Base-by-base conservation (phyloP, 768 basidiomycete species). In the Ramaria rubella region DNA sequence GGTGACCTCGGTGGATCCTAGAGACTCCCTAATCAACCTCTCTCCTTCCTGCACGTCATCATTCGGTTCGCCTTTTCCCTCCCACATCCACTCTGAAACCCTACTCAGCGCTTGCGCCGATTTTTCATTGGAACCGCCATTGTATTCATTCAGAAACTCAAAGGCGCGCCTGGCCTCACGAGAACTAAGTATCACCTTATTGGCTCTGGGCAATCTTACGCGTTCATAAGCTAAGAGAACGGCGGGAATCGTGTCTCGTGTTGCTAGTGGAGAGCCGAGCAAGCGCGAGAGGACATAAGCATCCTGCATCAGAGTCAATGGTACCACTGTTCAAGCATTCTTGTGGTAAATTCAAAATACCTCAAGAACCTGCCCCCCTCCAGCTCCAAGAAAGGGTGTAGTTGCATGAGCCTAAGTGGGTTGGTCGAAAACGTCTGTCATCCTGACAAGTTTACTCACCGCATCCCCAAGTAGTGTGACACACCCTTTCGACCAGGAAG, bases 21-120 rank as follows among this genome's bases (percentile, higher is more conserved):
- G n/a, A n/a, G 23, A 24, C 48, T 58, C 46, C 11, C 29, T 23
- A 26, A 60, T n/a, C 8, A 58, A 38, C 30, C 58, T 58, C 29
- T 51, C 33, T 17, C 50, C 58, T 17, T 57, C 56, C 26, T 24
- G 12, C n/a, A 54, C 45, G 26, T 61, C 46, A n/a, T 59, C 52
- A 7, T 55, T 42, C 9, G 49, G 34, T n/a, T 61, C 58, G 1
- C 43, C 50, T 30, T 27, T 46, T 30, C 36, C 29, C 54, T 55
- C 54, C 81, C 82, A 84, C 5, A 76, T 64, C 85, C 85, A 87
- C 56, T 80, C 78, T 82, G 81, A 84, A 48, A 75, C 78, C 62
- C 72, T 72, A 17, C 73, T 75, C 26, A 85, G 65, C 9, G 65
- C 65, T 33, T 71, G 64, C 4, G 72, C 74, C 3, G 83, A 63